Base-by-base conservation (phyloP, 1,284 basidiomycete species). In the Fomitopsis schrenkii region DNA sequence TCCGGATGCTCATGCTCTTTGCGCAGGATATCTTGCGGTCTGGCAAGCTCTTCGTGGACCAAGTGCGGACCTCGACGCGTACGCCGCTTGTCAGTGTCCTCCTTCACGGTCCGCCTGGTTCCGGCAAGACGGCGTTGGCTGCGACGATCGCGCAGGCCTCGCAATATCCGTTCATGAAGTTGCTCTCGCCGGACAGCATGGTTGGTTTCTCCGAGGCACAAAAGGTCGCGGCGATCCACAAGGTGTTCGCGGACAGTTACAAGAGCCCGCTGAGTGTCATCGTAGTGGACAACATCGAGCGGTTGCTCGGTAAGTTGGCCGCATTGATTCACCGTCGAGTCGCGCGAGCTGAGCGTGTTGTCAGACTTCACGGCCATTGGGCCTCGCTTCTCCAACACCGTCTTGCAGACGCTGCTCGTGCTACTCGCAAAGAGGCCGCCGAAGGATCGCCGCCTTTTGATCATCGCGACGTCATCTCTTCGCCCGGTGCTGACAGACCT, bases 281-380 rank as follows among this genome's bases (percentile, higher is more conserved):
- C 62, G 95, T 99, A 14, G 90, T 99, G n/a, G 97, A 99, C 71
- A 94, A 88, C 67, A 82, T 98, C 63, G 95, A 98, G 75, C 85
- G 95, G 44, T 78, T 97, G 61, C 81, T 97, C 58, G 94, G 94
- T 93, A 59, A 65, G 86, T 74, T 22, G 12, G 63, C 28, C 30
- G 26, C 38, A 40, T 0, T n/a, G 45, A 2, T 30, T 4, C 26
- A 26, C 12, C 48, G 36, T 61, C 59, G 17, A 60, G 40, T 22
- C 26, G 45, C 41, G 48, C 58, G 59, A 55, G 42, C 59, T 48
- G 30, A 55, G 59, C 33, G 44, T 50, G 52, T 40, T 42, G 55
- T 17, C 53, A 95, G 95, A 97, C 67, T 99, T 95, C 91, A 96
- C 96, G n/a, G 95, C 96, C 4, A 93, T 99, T 76, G 97, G 97